Evolutionary conservation across 2,329 filamentous ascomycete species (phyloP), one percentile per base, ranked within the genome.

Genomic region (Didymella pomorum): DNA sequence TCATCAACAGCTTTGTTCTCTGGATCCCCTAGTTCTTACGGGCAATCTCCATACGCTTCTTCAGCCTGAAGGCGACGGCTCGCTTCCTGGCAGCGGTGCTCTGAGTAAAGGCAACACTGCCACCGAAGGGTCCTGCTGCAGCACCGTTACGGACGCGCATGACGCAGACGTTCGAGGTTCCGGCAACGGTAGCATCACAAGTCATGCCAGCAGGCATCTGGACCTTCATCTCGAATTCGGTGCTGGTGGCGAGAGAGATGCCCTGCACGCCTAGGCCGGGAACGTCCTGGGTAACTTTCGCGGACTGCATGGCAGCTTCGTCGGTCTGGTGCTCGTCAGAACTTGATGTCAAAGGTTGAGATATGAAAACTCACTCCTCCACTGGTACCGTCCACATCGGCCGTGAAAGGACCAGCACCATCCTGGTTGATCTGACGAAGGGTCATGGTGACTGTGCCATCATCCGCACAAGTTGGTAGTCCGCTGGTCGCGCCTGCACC

Each of bases 351-450:
- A 18, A 9, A 23, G 12, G 25, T 31, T 7, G 20, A 21, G 14
- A 20, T 0, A 10, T 4, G 6, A 23, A 14, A 23, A 35, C 50
- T 54, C 46, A 58, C 56, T 58, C 87, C 88, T 39, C 87, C 87
- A 2, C 86, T 89, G 23, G 87, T 88, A 41, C 80, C 79, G 69
- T 90, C 87, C 20, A 90, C 79, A 29, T 81, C 81, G 11, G 87
- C 87, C 21, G 79, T 82, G 60, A 90, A 79, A 2, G 87, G 87
- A 2, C 88, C 88, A 1, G 87, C 88, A 23, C 88, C 88, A 63
- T 90, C 87, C 73, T 89, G 87, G 82, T 90, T 90, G 78, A 90
- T 72, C 67, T 90, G 85, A 69, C 87, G 86, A 77, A 86, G 89
- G 49, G 83, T 86, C 82, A 90, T 83, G 43, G 80, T 82, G 67